Base-by-base conservation (phyloP, 208 protist genomes). In the Acanthamoeba triangularis region DNA sequence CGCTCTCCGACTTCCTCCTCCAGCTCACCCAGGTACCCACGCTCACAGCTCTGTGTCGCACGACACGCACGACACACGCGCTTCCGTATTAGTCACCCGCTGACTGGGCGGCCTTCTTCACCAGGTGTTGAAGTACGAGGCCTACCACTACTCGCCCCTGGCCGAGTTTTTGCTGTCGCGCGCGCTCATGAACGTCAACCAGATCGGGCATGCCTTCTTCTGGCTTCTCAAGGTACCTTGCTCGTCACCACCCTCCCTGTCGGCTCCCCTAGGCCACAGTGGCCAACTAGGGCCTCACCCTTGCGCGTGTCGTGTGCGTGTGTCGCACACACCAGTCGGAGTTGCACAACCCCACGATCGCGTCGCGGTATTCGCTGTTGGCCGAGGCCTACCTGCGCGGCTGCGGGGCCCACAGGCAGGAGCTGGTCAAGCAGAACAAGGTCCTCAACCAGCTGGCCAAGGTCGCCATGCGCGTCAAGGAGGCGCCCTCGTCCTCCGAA, bases 61-160 rank as follows among this genome's bases (percentile, higher is more conserved):
- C 35, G 41, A 4, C 41, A 47, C n/a, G n/a, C 41, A 47, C 41
- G 41, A 4, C 41, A 47, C 41, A 14, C 41, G 2, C 44, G 10
- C 44, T 13, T 11, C 44, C 44, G 2, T 47, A 8, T 11, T 7
- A 47, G 10, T 47, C 44, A 47, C 44, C 44, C 44, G 44, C 44
- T 47, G 2, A 47, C 44, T 47, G 4, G 2, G 44, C 13, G 23
- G 59, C 13, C 14, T 67, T 67, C 59, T 67, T 67, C 28, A 20
- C 14, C 59, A 67, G 18, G 54, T 97, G 98, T 67, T 97, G 88
- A 99, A 99, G 80, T 99, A 98, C 74, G 98, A 99, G 90, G 35
- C 95, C 2, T 98, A 98, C 61, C 98, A 99, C 59, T 96, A 98
- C 76, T 97, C 90, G 10, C 47, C 96, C 5, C 93, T 99, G 11